Base-by-base conservation (phyloP, 2,329 filamentous ascomycete species). In the Xylogone sp. region DNA sequence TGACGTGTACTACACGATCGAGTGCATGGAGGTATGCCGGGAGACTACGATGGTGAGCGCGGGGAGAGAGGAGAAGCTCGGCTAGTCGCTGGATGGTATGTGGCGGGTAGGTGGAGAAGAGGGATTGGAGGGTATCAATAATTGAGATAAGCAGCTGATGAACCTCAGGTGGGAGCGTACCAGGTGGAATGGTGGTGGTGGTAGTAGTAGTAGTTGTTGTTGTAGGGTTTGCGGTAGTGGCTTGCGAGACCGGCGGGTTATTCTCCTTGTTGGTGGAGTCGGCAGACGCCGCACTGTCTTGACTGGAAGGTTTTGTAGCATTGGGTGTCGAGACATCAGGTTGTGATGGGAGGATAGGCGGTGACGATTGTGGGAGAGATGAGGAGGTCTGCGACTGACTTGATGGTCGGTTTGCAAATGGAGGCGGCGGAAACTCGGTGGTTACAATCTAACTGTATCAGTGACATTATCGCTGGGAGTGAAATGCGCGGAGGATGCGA, bases 41-140 rank as follows among this genome's bases (percentile, higher is more conserved):
- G 2, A 97, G 78, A 49, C 84, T 87, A 55, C 81, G 83, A 73
- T 97, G 97, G 70, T 96, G 88, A 50, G 79, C 78, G 54, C 76
- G 86, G 1, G 94, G 94, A 21, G 77, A 71, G 31, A 96, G 76
- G 3, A 96, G 75, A 24, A 97, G 84, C 74, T 99, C 94, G 20
- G 91, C 84, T 20, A 99, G 80, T 39, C 94, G 87, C 71, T 99
- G 94, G 55, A 97, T 81, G 2, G 94, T 97, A 68, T 97, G 90
- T 0, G 94, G 94, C 1, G 94, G 93, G 60, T 88, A 81, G 2
- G 76, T 74, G 20, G 81, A 66, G 69, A 99, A 99, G 58, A 79
- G 81, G 2, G 75, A 76, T 46, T 71, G 75, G 39, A 96, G 75
- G 16, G 85, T 83, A 5, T 70, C 69, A 39, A 71, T 77, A 57